Evolutionary conservation across 2,329 filamentous ascomycete genomes (phyloP).

Genomic region (Clonostachys solani): DNA sequence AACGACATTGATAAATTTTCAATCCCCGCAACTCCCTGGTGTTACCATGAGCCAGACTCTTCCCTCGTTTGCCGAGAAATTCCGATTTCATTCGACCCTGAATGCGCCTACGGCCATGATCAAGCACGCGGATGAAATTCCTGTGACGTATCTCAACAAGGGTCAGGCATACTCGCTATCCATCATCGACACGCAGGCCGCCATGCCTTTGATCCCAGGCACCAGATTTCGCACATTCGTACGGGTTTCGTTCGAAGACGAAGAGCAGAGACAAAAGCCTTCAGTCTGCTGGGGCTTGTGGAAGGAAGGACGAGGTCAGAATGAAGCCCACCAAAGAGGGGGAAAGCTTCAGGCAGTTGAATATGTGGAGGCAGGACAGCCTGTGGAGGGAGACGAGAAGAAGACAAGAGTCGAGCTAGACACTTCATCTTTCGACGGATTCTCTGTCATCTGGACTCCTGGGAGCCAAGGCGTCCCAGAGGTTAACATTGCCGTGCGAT

Average conservation of each 20-base stretch:
- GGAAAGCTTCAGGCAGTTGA: slow-evolving; percentile 93
- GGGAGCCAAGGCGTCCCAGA: slow-evolving; percentile 65
- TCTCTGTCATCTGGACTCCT: slow-evolving; percentile 85
- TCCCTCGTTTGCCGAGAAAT: slow-evolving; percentile 61
- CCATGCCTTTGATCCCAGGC: slow-evolving; percentile 52
- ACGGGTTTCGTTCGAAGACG: slow-evolving; percentile 95
- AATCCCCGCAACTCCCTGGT: slow-evolving; percentile 41
- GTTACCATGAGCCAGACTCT: slow-evolving; percentile 40
- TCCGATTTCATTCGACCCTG: slow-evolving; percentile 84
- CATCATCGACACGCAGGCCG: slow-evolving; percentile 71
- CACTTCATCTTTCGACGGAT: slow-evolving; percentile 84
- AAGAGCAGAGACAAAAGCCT: slow-evolving; percentile 83
- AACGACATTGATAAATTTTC: slow-evolving; percentile 55
- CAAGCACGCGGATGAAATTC: slow-evolving; percentile 83
- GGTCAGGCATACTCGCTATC: slow-evolving; percentile 90
- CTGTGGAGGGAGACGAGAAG: slow-evolving; percentile 59
- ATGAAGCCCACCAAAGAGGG: slow-evolving; percentile 89
- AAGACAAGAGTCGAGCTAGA: slow-evolving; percentile 67
- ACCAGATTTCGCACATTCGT: slow-evolving; percentile 84
- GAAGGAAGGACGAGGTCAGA: slow-evolving; percentile 96
- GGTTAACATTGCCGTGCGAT: slow-evolving; percentile 84
- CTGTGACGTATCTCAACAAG: slow-evolving; percentile 97
- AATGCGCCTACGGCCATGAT: slow-evolving; percentile 97
- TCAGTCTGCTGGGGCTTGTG: slow-evolving; percentile 81
- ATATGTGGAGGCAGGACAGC: slow-evolving; percentile 69